A percentile compares a stretch with the other conserved stretches of the same genome.
phyloP scores from a whole-genome alignment of 1,284 basidiomycete species.

The Ceratobasidium sp. region DNA sequence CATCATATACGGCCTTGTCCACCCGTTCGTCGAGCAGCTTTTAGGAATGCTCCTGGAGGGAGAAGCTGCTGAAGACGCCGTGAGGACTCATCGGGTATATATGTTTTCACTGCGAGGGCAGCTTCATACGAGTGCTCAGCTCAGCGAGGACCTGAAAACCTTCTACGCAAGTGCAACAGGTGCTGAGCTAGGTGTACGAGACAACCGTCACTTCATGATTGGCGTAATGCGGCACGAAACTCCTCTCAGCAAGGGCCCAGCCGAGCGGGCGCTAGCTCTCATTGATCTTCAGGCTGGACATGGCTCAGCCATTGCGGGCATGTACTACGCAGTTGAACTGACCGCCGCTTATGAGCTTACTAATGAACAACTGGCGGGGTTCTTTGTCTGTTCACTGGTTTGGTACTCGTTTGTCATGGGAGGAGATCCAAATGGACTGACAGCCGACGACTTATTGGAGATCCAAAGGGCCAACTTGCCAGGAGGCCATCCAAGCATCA shows the following conservation, averaged over 20 bases:
- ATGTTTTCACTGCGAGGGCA: not conserved
- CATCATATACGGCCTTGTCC: not conserved
- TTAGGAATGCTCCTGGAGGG: not conserved
- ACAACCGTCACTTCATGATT: not conserved
- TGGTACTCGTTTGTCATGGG: not conserved
- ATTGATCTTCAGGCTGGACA: constrained; percentile 10
- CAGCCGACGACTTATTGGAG: too few relatives aligned
- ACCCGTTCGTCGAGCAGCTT: not conserved
- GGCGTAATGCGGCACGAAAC: not conserved
- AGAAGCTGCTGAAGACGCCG: not conserved
- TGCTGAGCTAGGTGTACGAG: not conserved
- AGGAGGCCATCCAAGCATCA: too few relatives aligned
- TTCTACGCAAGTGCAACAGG: not conserved
- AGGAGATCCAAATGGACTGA: not conserved
- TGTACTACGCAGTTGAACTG: not conserved
- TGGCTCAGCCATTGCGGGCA: not conserved
- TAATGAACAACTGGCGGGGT: not conserved
- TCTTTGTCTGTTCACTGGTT: not conserved
- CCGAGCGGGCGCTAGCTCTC: not conserved
- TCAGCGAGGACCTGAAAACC: not conserved
- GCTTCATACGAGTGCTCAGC: not conserved
- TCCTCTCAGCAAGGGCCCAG: not conserved
- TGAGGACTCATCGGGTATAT: not conserved
- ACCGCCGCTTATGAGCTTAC: not conserved
- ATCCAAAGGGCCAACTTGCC: too few relatives aligned